A percentile compares a stretch with the other conserved stretches of the same genome.
These are phyloP conservation scores for Nothomitra cinnamomea DNA, from an alignment of 2,329 filamentous ascomycete genomes.

Conservation along the genomic window DNA sequence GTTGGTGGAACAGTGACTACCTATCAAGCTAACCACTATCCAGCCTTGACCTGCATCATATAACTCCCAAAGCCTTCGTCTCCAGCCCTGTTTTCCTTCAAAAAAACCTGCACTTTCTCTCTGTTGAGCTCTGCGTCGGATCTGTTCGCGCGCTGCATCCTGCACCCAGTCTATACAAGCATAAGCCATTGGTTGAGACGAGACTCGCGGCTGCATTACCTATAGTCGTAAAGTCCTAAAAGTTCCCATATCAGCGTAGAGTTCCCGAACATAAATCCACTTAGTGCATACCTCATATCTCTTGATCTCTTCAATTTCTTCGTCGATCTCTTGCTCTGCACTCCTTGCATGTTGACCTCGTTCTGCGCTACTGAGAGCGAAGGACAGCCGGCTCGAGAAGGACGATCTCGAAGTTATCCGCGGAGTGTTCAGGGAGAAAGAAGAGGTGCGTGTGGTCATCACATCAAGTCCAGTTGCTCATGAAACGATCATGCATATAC, in stretches of 20 bases:
- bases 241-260: background rate
- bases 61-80: constrained; percentile 62
- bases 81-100: constrained; percentile 58
- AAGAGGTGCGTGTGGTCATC: constrained; percentile 21
- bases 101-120: constrained; percentile 43
- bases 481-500: background rate
- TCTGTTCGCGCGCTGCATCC: constrained; percentile 81
- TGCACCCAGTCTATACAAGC: constrained; percentile 77
- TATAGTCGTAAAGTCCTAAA: constrained; percentile 83
- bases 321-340: constrained; percentile 58
- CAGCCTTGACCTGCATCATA: constrained; percentile 96
- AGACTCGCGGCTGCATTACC: constrained; percentile 27
- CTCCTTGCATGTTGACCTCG: constrained; percentile 38
- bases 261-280: background rate
- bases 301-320: constrained; percentile 96
- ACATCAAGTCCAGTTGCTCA: constrained; percentile 2
- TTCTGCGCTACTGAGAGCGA: constrained; percentile 45
- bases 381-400: constrained; percentile 48
- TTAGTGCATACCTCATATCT: constrained; percentile 58
- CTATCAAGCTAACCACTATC: constrained; percentile 91
- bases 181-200: constrained; percentile 4
- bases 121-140: constrained; percentile 59
- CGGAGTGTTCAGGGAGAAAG: constrained; percentile 14
- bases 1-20: constrained; percentile 13
- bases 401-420: constrained; percentile 31